Base-by-base conservation (phyloP, 805 yeast species). In the Cyberlindnera galapagoensis region DNA sequence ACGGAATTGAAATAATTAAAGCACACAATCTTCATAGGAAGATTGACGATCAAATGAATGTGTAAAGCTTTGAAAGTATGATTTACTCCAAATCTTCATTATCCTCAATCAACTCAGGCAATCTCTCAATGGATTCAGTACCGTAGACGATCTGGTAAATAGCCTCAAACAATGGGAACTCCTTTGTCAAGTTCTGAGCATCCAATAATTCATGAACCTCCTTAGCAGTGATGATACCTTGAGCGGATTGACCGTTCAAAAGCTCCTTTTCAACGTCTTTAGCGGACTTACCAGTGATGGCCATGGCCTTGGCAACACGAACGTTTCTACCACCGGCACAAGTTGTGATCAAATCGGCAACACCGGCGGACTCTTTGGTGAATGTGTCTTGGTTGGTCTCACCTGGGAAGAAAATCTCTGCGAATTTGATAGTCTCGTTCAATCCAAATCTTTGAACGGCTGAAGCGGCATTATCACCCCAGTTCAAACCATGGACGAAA, bases 391-490 rank as follows among this genome's bases (percentile, higher is more conserved):
- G 47, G 32, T 39, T 35, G 15, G 54, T 47, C 41, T 49, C 47
- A 34, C 54, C 54, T 24, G 80, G 88, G 77, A 76, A 92, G 64
- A 84, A 88, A 49, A 68, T 69, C 51, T 75, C 69, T 25, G 95
- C 92, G 60, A 92, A 92, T 56, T 74, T 73, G 58, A 88, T 82
- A 54, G 83, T 85, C 66, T 92, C 98, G 52, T 80, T 72, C 44
- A 92, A 65, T 29, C 98, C 98, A 46, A 90, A 81, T 65, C 98
- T 76, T 88, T 90, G 94, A 51, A 92, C 79, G 26, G 97, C 98
- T 35, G 97, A 81, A 62, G 90, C 87, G 44, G 98, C 97, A 59
- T 92, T 92, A 62, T 87, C 95, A 60, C 98, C 98, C 98, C 98
- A 92, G 43, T 94, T 95, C 43, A 84, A 71, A 49, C 98, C 98